Evolutionary conservation across 2,329 filamentous ascomycete species (phyloP).

Genomic region (Stagonosporopsis tanaceti): DNA sequence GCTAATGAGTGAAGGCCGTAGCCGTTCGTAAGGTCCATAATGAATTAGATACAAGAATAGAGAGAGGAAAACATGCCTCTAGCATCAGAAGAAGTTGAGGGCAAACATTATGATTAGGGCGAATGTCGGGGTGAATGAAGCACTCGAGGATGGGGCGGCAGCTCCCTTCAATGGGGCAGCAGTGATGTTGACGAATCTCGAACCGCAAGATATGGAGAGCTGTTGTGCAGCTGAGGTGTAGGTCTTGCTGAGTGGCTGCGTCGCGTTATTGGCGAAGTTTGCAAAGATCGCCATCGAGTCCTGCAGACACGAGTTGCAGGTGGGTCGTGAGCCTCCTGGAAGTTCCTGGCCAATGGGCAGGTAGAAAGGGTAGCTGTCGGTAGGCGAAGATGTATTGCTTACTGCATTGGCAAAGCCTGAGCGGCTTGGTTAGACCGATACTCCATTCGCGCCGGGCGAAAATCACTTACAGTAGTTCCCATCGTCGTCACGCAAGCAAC

Average conservation of each 20-base stretch:
- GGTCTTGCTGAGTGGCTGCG: conserved; percentile 70
- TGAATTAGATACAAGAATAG: conserved; percentile 32
- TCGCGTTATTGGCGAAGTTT: conserved; percentile 69
- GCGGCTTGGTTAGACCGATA: conserved; percentile 11
- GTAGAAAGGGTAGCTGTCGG: conserved; percentile 84
- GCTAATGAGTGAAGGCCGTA: conserved; percentile 44
- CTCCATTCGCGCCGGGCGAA: not conserved
- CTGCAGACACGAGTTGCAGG: conserved; percentile 77
- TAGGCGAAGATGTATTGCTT: conserved; percentile 74
- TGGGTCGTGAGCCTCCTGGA: conserved; percentile 71
- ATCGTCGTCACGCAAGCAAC: conserved; percentile 74
- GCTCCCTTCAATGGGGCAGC: conserved; percentile 52
- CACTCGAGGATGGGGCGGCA: conserved; percentile 30
- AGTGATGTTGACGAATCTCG: conserved; percentile 61
- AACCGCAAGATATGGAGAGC: conserved; percentile 72
- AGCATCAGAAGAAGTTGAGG: conserved; percentile 43
- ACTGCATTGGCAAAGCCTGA: conserved; percentile 79
- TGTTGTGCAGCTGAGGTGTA: conserved; percentile 76
- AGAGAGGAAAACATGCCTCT: conserved; percentile 17
- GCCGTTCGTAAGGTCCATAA: conserved; percentile 29
- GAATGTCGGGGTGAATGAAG: conserved; percentile 40
- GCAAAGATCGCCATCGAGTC: conserved; percentile 85
- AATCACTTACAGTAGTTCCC: conserved; percentile 70
- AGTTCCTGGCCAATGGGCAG: conserved; percentile 79
- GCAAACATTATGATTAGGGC: conserved; percentile 47